A percentile compares a stretch with the other conserved stretches of the same genome.
phyloP scores from a whole-genome alignment of 169 alveolate genomes.

The Plasmodium malariae region DNA sequence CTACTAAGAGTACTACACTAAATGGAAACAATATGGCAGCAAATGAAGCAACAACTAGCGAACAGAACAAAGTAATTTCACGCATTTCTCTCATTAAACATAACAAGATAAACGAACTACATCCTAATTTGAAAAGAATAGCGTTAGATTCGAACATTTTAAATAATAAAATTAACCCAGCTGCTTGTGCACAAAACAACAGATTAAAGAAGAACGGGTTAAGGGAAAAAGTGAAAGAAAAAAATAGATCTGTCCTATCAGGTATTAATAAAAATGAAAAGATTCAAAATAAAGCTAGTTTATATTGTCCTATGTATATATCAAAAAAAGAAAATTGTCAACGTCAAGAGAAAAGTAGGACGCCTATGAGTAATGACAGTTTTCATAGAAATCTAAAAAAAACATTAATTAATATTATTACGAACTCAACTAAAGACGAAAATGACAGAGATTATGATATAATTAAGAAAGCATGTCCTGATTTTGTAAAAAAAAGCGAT shows the following conservation, averaged over 20 bases:
- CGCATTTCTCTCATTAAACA: conserved; percentile 11
- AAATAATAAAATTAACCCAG: neutral
- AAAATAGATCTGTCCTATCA: neutral
- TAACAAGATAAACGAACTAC: conserved; percentile 6
- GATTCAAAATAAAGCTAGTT: neutral
- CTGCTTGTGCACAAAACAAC: neutral
- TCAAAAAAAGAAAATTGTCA: neutral
- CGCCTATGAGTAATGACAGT: conserved; percentile 18
- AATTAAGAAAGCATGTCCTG: neutral
- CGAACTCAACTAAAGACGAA: conserved; percentile 36
- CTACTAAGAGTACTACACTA: neutral
- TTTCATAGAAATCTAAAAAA: conserved; percentile 49
- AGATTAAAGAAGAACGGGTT: neutral
- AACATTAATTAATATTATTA: conserved; percentile 52
- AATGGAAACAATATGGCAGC: neutral
- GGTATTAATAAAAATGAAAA: conserved; percentile 39
- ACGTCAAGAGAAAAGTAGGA: neutral
- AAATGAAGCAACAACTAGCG: neutral
- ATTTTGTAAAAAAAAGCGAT: neutral
- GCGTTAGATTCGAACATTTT: neutral
- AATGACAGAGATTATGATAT: neutral
- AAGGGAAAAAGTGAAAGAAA: neutral
- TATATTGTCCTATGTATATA: conserved; percentile 9
- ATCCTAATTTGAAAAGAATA: neutral
- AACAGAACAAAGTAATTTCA: neutral